These are phyloP conservation scores for Cytospora paraplurivora DNA, from an alignment of 2,329 filamentous ascomycete species.

Conservation along the genomic window DNA sequence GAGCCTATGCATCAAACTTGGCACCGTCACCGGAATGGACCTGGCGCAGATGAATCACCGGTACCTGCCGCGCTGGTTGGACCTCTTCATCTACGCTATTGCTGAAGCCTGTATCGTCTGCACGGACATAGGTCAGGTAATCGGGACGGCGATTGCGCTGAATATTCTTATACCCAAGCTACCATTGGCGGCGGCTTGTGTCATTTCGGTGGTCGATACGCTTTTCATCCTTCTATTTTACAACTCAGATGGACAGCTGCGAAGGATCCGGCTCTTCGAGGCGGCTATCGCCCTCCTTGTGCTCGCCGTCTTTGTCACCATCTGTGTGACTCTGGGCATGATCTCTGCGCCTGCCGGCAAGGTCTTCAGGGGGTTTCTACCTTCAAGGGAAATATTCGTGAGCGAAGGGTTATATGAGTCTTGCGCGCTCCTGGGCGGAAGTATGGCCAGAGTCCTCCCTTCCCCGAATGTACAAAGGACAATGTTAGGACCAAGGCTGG, in stretches of 20 bases:
- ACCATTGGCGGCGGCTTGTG: slow-evolving; percentile 65
- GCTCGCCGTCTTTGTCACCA: slow-evolving; percentile 63
- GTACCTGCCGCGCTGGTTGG: slow-evolving; percentile 64
- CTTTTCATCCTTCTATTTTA: slow-evolving; percentile 67
- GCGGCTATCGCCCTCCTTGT: slow-evolving; percentile 61
- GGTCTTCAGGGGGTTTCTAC: slow-evolving; percentile 64
- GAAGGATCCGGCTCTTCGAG: slow-evolving; percentile 60
- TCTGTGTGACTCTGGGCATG: slow-evolving; percentile 64
- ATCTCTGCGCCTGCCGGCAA: slow-evolving; percentile 56
- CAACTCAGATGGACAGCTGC: slow-evolving; percentile 57
- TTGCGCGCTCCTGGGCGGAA: slow-evolving; percentile 73
- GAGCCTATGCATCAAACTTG: slow-evolving; percentile 65
- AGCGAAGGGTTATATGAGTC: slow-evolving; percentile 61
- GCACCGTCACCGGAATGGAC: slow-evolving; percentile 67
- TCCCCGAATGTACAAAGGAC: not conserved
- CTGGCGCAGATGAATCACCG: slow-evolving; percentile 64
- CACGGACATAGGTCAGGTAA: slow-evolving; percentile 67
- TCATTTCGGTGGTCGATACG: slow-evolving; percentile 67
- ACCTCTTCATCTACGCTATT: slow-evolving; percentile 59
- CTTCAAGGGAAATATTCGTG: slow-evolving; percentile 58
- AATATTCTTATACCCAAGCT: slow-evolving; percentile 63
- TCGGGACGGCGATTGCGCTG: slow-evolving; percentile 68
- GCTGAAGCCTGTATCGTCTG: slow-evolving; percentile 67
- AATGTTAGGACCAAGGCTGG: not conserved
- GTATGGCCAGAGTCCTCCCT: not conserved